Evolutionary conservation across 2,329 filamentous ascomycete genomes (phyloP).

Genomic region (Hansfordia pulvinata): DNA sequence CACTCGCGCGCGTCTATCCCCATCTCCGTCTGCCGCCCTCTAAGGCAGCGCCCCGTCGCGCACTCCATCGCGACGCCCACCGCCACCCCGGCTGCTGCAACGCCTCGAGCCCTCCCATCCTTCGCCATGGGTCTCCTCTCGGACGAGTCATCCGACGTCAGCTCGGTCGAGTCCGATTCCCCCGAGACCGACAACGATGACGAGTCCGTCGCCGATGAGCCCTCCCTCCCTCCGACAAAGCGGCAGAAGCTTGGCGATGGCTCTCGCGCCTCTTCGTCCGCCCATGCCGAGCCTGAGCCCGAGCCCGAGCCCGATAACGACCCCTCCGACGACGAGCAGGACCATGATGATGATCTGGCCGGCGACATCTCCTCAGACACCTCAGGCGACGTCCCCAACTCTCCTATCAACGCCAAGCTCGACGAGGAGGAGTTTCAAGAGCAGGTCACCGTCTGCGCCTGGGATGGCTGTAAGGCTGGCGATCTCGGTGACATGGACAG

Average conservation of each 20-base stretch:
- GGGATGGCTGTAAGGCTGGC: slow-evolving; percentile 60
- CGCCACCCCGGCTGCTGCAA: no score
- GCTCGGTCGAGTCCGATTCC: slow-evolving; percentile 16
- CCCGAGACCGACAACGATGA: slow-evolving; percentile 13
- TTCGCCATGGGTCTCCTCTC: slow-evolving; percentile 15
- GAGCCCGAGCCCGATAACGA: slow-evolving; percentile 22
- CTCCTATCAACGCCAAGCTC: slow-evolving; percentile 49
- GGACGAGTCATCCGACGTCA: slow-evolving; percentile 18
- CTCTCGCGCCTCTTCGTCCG: slow-evolving; percentile 30
- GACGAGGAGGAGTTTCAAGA: slow-evolving; percentile 67
- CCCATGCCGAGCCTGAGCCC: slow-evolving; percentile 32
- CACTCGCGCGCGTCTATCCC: no score
- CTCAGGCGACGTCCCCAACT: slow-evolving; percentile 69
- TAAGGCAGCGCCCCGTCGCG: no score
- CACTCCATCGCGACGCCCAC: not conserved
- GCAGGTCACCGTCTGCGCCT: slow-evolving; percentile 65
- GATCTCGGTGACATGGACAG: slow-evolving; percentile 71
- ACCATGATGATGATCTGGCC: slow-evolving; percentile 24
- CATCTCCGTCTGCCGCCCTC: no score
- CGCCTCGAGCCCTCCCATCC: not conserved
- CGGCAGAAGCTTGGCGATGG: slow-evolving; percentile 20
- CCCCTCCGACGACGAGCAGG: slow-evolving; percentile 45
- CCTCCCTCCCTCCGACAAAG: slow-evolving; percentile 18
- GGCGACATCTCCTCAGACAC: slow-evolving; percentile 80
- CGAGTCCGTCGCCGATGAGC: slow-evolving; percentile 12